These are phyloP conservation scores for Penicillium sp. DNA, from an alignment of 2,329 filamentous ascomycete species.

Conservation along the genomic window DNA sequence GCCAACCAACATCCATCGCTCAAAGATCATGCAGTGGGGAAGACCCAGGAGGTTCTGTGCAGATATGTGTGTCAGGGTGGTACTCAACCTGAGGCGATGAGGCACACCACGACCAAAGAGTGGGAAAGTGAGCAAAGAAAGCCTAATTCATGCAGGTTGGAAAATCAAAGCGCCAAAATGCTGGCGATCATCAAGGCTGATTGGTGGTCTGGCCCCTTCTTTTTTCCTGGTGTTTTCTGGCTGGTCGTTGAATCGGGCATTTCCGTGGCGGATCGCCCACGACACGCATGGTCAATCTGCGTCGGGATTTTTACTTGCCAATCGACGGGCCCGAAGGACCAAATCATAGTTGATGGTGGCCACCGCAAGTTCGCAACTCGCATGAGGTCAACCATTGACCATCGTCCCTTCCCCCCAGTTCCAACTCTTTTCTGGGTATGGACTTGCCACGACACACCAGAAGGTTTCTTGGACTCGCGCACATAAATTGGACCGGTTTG, in stretches of 20 bases:
- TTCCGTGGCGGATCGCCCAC: conserved; percentile 40
- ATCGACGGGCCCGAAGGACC: conserved; percentile 23
- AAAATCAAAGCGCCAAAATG: conserved; percentile 21
- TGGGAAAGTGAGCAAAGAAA: conserved; percentile 9
- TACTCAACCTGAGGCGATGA: conserved; percentile 16
- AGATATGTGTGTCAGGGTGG: background rate
- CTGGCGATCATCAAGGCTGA: conserved; percentile 19
- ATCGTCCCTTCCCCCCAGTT: conserved; percentile 9
- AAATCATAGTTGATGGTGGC: conserved; percentile 22
- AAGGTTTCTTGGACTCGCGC: conserved; percentile 8
- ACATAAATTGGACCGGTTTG: background rate
- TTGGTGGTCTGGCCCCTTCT: conserved; percentile 20
- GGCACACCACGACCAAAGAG: conserved; percentile 10
- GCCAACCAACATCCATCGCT: conserved; percentile 10
- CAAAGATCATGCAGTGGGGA: background rate
- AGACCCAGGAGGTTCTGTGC: conserved; percentile 7
- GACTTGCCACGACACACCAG: conserved; percentile 17
- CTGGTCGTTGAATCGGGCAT: conserved; percentile 31
- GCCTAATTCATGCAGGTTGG: conserved; percentile 17
- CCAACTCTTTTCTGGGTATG: conserved; percentile 9
- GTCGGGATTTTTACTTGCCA: conserved; percentile 38
- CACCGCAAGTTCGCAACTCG: conserved; percentile 23
- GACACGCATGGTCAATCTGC: conserved; percentile 26
- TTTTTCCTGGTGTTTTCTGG: conserved; percentile 16
- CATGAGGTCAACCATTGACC: conserved; percentile 2